phyloP scores from a whole-genome alignment of 768 basidiomycete species.

The Russula ochroleuca region DNA sequence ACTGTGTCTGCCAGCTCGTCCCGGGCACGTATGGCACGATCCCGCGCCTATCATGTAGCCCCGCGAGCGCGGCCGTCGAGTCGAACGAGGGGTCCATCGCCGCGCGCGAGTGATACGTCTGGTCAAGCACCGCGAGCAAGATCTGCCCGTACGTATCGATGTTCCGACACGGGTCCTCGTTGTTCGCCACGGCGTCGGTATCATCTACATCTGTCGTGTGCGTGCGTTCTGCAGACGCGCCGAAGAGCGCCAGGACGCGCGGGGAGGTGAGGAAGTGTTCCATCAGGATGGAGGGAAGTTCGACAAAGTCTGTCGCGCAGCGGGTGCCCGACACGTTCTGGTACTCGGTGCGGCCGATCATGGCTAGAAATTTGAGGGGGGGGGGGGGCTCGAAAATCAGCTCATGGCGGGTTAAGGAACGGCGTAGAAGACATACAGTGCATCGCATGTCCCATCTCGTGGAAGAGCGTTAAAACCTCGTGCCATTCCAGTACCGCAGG shows the following conservation, averaged over 20 bases:
- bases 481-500: constrained; percentile 83
- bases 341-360: constrained; percentile 96
- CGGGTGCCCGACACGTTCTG: constrained; percentile 98
- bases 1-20: constrained; percentile 93
- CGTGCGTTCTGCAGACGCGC: constrained; percentile 39
- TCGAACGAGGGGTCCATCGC: constrained; percentile 57
- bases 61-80: constrained; percentile 62
- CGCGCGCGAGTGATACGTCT: constrained; percentile 77
- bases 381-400: no score
- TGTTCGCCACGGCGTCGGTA: constrained; percentile 51
- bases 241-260: constrained; percentile 75
- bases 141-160: constrained; percentile 93
- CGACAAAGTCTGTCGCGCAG: constrained; percentile 97
- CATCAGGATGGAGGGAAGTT: constrained; percentile 97
- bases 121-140: constrained; percentile 83
- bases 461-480: constrained; percentile 91
- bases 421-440: constrained; percentile 67
- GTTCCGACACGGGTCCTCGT: constrained; percentile 69
- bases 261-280: constrained; percentile 93
- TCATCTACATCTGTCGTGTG: constrained; percentile 34
- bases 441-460: constrained; percentile 99
- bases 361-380: constrained; percentile 50
- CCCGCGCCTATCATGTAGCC: constrained; percentile 62
- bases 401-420: constrained; percentile 2
- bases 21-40: constrained; percentile 79